phyloP scores from a whole-genome alignment of 2,329 filamentous ascomycete species.

The Xylaria sp. region DNA sequence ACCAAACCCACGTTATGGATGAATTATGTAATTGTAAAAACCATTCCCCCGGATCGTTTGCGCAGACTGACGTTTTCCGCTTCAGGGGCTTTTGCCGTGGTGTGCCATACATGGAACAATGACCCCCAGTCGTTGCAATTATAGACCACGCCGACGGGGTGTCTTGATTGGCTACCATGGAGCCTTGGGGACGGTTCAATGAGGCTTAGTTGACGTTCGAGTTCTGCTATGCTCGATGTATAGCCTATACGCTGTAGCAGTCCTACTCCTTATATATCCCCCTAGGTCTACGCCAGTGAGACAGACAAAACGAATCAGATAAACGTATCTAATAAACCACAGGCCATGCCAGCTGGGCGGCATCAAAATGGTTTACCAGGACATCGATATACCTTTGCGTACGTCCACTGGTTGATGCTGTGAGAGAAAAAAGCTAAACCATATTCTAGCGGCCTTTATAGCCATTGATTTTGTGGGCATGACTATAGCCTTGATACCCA shows the following conservation, averaged over 20 bases:
- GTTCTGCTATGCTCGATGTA: not conserved
- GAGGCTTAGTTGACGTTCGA: not conserved
- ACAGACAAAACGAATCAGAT: not conserved
- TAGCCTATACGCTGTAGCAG: not conserved
- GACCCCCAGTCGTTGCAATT: slow-evolving; percentile 13
- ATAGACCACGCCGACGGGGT: slow-evolving; percentile 7
- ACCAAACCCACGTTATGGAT: slow-evolving; percentile 1
- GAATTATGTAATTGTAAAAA: slow-evolving; percentile 22
- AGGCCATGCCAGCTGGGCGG: not conserved
- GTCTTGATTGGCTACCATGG: not conserved
- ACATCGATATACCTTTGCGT: slow-evolving; percentile 40
- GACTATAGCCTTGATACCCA: slow-evolving; percentile 40
- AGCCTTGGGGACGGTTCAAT: not conserved
- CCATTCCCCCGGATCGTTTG: not conserved
- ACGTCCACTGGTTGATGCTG: not conserved
- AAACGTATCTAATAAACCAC: not conserved
- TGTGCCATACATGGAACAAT: not conserved
- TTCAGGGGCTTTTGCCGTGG: slow-evolving; percentile 6
- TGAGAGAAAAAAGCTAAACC: slow-evolving; percentile 11
- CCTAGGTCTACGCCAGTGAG: not conserved
- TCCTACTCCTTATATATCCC: slow-evolving; percentile 1
- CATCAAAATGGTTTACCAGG: slow-evolving; percentile 36
- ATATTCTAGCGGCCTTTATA: slow-evolving; percentile 40
- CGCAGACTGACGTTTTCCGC: slow-evolving; percentile 5
- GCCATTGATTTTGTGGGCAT: slow-evolving; percentile 41